Evolutionary conservation across 2,329 filamentous ascomycete genomes (phyloP).

Genomic region (Falciphora oryzae): DNA sequence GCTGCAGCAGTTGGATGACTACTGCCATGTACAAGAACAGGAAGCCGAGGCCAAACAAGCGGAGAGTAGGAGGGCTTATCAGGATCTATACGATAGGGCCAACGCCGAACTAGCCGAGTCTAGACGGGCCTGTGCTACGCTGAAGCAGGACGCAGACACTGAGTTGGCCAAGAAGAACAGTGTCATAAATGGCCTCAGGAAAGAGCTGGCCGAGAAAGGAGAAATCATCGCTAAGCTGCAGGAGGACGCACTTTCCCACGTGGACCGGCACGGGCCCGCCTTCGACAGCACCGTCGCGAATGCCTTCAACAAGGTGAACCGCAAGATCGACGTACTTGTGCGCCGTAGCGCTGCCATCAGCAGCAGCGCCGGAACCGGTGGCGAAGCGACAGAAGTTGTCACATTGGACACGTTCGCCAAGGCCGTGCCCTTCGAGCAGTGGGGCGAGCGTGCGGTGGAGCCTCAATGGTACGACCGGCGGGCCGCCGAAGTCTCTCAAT

Average conservation of each 20-base stretch:
- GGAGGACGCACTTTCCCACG: neutral
- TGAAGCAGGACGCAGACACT: neutral
- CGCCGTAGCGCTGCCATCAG: neutral
- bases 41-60: too few relatives aligned
- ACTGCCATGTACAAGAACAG: too few relatives aligned
- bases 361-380: too few relatives aligned
- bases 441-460: neutral
- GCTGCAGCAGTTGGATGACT: too few relatives aligned
- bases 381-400: neutral
- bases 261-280: neutral
- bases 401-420: neutral
- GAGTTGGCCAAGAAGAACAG: neutral
- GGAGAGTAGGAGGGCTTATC: too few relatives aligned
- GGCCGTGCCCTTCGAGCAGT: neutral
- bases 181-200: neutral
- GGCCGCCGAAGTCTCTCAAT: neutral
- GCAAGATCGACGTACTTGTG: neutral
- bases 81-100: too few relatives aligned
- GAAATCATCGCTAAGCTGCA: neutral
- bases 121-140: too few relatives aligned
- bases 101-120: too few relatives aligned
- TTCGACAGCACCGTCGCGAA: neutral
- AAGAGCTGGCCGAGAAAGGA: neutral
- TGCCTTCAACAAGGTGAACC: neutral
- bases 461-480: neutral